Evolutionary conservation across 441 rosid genomes (phyloP), one percentile per base, ranked within the genome.

Genomic region (Raphanus hybrid): DNA sequence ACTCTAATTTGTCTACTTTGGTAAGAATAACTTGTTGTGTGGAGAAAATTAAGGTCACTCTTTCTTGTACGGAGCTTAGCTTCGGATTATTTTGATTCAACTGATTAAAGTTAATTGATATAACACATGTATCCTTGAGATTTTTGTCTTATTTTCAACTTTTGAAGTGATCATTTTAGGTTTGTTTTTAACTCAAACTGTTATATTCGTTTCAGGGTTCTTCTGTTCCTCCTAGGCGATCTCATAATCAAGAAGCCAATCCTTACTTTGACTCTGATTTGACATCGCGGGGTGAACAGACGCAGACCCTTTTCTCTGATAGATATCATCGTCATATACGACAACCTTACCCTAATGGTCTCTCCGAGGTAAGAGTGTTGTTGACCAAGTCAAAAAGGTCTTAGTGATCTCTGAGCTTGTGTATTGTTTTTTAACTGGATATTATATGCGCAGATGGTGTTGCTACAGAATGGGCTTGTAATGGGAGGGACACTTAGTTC

Each of bases 341-440:
- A 62, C 90, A 86, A 77, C 89, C 94, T 77, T 89, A 94, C 29
- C 90, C 92, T 8, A 94, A 92, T 77, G 99, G 91, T 50, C 75
- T 91, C 59, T 89, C 96, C 69, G 96, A 92, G 97, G 99, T 92
- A 48, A n/a, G 29, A 23, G 48, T 41, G 64, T 69, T 52, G 16
- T 35, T 37, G 5, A n/a, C 18, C 32, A 27, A n/a, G 32, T 29
- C 32, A 29, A 3, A 29, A 29, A 3, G 43, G 26, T 29, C 32
- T 29, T 29, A 29, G 34, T 29, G 34, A 29, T 29, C 34, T 3
- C 34, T 29, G 4, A 29, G 34, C 34, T 29, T 29, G 34, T 4
- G 34, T 29, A 87, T 83, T 72, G 8, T 67, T 23, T 35, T 32
- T n/a, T 6, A 62, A 57, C 7, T 39, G 27, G 23, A 16, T 58